Percentiles rank a stretch among this genome's conserved stretches.
Evolutionary conservation across 106 monocot species (phyloP).

Genomic region (Ottelia alismoides): DNA sequence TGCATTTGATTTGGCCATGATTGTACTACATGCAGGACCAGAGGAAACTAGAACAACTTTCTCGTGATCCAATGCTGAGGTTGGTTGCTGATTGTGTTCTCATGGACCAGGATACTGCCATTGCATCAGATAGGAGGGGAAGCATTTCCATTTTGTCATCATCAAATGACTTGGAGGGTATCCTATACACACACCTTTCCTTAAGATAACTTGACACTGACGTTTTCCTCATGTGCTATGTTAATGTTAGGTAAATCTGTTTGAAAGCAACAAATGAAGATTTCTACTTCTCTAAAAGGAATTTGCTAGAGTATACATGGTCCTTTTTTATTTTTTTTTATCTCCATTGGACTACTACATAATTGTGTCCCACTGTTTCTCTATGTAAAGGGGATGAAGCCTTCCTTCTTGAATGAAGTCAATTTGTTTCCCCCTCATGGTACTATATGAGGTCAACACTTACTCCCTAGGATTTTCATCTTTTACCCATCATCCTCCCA

Average conservation of each 20-base stretch:
- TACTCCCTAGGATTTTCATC: no score
- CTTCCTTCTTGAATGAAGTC: no score
- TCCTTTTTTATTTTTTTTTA: background rate
- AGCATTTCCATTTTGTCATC: constrained; percentile 70
- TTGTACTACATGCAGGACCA: constrained; percentile 26
- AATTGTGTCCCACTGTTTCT: no score
- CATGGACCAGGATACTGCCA: constrained; percentile 53
- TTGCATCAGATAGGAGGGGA: constrained; percentile 76
- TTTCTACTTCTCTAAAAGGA: no score
- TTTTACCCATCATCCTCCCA: no score
- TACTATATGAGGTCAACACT: no score
- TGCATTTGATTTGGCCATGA: background rate
- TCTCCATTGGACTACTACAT: no score
- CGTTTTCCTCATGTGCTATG: background rate
- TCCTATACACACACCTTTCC: background rate
- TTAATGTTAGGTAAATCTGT: no score
- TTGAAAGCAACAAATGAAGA: no score
- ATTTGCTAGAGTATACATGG: background rate
- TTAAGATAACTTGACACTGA: background rate
- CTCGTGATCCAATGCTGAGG: constrained; percentile 72
- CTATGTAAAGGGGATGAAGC: no score
- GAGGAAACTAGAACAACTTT: constrained; percentile 68
- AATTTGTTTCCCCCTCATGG: no score
- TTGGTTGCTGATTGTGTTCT: constrained; percentile 83
- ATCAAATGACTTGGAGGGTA: constrained; percentile 58